Evolutionary conservation across 805 yeast species (phyloP).

Genomic region (Pichia rugopelliculosa): DNA sequence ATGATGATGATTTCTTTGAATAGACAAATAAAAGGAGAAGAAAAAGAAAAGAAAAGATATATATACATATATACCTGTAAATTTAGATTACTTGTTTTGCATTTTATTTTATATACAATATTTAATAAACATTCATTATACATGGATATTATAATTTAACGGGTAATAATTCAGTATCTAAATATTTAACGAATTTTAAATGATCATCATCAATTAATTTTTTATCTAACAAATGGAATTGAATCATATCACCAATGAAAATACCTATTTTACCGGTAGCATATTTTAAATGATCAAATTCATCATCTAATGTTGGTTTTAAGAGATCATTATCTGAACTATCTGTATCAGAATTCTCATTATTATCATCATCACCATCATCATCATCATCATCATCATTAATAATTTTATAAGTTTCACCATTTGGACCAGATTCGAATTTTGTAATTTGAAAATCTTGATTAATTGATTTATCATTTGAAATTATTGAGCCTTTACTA

Average conservation of each 20-base stretch:
- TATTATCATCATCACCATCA: slow-evolving; percentile 20
- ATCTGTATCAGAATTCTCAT: slow-evolving; percentile 23
- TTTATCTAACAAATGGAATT: slow-evolving; percentile 44
- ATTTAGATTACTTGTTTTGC: neutral
- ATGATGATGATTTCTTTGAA: too few relatives aligned
- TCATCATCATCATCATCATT: slow-evolving; percentile 22
- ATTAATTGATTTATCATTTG: neutral
- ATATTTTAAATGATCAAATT: slow-evolving; percentile 73
- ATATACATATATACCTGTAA: slow-evolving; percentile 26
- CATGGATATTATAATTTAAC: slow-evolving; percentile 9
- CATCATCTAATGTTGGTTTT: slow-evolving; percentile 38
- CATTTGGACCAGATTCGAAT: slow-evolving; percentile 47
- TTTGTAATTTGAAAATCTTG: slow-evolving; percentile 15
- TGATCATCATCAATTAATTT: slow-evolving; percentile 25
- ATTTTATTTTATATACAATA: neutral
- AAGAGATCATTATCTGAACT: slow-evolving; percentile 20
- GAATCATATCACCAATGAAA: slow-evolving; percentile 66
- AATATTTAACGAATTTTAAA: slow-evolving; percentile 32
- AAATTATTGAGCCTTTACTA: slow-evolving; percentile 19
- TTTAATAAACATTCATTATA: neutral
- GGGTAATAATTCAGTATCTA: slow-evolving; percentile 31
- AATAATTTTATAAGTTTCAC: slow-evolving; percentile 37
- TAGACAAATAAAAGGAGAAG: slow-evolving; percentile 8
- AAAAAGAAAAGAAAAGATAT: slow-evolving; percentile 24
- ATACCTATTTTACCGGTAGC: slow-evolving; percentile 66